These are phyloP conservation scores for Rhipidocladum racemiflorum DNA, from an alignment of 176 grass and related monocot species.

Conservation along the genomic window DNA sequence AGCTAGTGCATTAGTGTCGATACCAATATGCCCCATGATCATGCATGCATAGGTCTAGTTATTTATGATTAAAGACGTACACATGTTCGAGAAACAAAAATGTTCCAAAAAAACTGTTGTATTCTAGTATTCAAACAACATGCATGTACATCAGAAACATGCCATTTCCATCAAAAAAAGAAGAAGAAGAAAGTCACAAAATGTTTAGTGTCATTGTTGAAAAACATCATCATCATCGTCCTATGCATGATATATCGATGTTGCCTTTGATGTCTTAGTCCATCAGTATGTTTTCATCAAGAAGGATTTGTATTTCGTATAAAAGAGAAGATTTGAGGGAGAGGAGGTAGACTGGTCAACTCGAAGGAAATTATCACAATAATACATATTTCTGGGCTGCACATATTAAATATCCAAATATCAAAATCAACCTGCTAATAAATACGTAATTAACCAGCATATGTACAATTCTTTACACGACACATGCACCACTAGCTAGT, in stretches of 20 bases:
- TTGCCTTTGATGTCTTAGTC: background rate
- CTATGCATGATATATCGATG: conserved; percentile 12
- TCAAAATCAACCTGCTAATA: background rate
- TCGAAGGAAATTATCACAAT: background rate
- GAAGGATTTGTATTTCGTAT: background rate
- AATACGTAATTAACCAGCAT: background rate
- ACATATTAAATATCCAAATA: background rate
- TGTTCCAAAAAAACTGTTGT: background rate
- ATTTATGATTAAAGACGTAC: background rate
- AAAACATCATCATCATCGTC: background rate
- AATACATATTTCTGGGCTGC: background rate
- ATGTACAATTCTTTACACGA: background rate
- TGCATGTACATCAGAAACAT: background rate
- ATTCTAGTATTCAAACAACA: background rate
- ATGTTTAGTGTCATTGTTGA: background rate
- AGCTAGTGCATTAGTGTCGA: background rate
- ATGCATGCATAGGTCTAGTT: background rate
- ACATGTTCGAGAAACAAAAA: background rate
- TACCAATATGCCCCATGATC: background rate
- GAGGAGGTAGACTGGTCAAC: background rate
- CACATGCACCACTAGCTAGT: background rate
- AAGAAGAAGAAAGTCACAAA: background rate
- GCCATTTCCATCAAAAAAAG: background rate
- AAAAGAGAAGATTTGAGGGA: background rate
- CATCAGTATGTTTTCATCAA: background rate